Percentiles rank a stretch among this genome's conserved stretches.
phyloP scores from a whole-genome alignment of 2,329 filamentous ascomycete species.

The Cercospora sp. region DNA sequence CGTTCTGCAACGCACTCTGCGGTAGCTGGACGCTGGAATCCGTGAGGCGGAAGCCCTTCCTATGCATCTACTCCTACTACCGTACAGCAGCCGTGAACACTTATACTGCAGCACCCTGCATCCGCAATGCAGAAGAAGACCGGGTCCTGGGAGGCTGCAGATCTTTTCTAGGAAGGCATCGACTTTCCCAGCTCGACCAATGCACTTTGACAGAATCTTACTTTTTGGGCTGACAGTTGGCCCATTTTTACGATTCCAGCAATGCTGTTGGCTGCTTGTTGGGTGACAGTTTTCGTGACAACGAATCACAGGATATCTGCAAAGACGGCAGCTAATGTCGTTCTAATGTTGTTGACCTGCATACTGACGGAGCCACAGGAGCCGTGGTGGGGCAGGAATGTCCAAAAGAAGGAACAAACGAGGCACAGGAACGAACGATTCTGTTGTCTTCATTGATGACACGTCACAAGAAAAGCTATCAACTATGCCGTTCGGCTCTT shows the following conservation, averaged over 20 bases:
- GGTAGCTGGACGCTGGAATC: background rate
- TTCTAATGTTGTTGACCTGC: background rate
- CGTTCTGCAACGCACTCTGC: background rate
- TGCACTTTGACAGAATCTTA: background rate
- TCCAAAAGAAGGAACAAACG: background rate
- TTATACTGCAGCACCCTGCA: background rate
- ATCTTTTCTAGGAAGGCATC: background rate
- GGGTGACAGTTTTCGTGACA: background rate
- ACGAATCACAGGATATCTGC: background rate
- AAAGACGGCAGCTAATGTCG: background rate
- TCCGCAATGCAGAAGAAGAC: background rate
- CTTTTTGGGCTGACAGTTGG: background rate
- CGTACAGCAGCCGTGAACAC: background rate
- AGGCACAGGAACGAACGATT: background rate
- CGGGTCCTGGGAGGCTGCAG: background rate
- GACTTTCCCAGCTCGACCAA: background rate
- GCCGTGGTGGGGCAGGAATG: background rate
- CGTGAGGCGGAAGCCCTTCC: constrained; percentile 1
- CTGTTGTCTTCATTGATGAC: background rate
- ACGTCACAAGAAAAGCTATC: background rate
- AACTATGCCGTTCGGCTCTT: constrained; percentile 17
- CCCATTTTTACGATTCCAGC: background rate
- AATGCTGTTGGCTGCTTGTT: background rate
- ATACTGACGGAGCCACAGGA: background rate
- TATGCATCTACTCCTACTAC: background rate